Evolutionary conservation across 2,329 filamentous ascomycete genomes (phyloP).

Genomic region (Colletotrichum sp.): DNA sequence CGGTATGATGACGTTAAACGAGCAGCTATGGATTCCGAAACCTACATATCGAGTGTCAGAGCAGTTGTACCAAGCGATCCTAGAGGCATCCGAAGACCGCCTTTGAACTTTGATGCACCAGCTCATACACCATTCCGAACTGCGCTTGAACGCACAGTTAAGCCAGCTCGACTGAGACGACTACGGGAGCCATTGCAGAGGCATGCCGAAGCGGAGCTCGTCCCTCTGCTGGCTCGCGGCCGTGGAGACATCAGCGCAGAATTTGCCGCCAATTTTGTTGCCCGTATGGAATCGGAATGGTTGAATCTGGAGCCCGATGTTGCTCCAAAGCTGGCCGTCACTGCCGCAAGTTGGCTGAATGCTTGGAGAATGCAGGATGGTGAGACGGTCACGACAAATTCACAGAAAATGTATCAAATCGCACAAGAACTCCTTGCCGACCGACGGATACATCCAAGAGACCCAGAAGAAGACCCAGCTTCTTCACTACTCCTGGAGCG

Average conservation of each 20-base stretch:
- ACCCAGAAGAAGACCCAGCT: conserved; percentile 25
- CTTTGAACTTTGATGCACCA: conserved; percentile 26
- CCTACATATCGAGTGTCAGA: conserved; percentile 21
- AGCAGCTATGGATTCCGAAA: conserved; percentile 23
- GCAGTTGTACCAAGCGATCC: conserved; percentile 23
- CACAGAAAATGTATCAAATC: conserved; percentile 23
- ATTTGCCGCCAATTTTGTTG: conserved; percentile 24
- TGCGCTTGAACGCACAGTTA: conserved; percentile 23
- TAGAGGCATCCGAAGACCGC: conserved; percentile 22
- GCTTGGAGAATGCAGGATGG: conserved; percentile 25
- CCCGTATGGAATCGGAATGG: conserved; percentile 26
- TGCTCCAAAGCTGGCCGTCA: conserved; percentile 19
- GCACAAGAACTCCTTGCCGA: conserved; percentile 22
- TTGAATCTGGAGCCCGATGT: conserved; percentile 23
- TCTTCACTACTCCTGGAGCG: conserved; percentile 22
- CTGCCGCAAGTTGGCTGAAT: conserved; percentile 23
- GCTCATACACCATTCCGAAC: conserved; percentile 26
- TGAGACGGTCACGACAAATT: conserved; percentile 20
- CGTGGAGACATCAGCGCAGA: conserved; percentile 23
- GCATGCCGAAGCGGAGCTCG: conserved; percentile 22
- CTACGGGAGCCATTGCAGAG: conserved; percentile 9
- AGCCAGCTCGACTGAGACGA: conserved; percentile 20
- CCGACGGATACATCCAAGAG: conserved; percentile 16
- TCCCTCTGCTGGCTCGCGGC: conserved; percentile 2
- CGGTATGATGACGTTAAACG: conserved; percentile 25